A percentile compares a stretch with the other conserved stretches of the same genome.
Evolutionary conservation across 1,284 basidiomycete genomes (phyloP).

Genomic region (Trichosporon sp.): DNA sequence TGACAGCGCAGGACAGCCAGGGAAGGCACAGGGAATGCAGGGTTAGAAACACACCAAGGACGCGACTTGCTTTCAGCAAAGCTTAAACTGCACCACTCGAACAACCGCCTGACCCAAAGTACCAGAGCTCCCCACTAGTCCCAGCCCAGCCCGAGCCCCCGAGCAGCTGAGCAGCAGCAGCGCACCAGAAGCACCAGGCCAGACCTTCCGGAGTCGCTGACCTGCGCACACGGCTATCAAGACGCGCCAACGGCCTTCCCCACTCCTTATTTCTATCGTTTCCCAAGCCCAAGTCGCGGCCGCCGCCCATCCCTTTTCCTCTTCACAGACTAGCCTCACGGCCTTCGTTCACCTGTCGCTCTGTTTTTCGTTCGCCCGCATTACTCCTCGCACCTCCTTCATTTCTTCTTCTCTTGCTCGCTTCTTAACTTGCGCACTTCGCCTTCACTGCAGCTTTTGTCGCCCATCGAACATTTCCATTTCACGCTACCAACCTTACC

Average conservation of each 20-base stretch:
- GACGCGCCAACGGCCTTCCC: not conserved
- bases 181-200: too few relatives aligned
- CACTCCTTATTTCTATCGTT: not conserved
- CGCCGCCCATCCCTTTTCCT: not conserved
- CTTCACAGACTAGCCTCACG: not conserved
- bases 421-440: not conserved
- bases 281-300: not conserved
- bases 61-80: constrained; percentile 3
- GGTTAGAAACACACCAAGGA: not conserved
- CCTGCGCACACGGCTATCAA: not conserved
- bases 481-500: not conserved
- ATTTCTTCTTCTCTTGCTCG: not conserved
- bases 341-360: not conserved
- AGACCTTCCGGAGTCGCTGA: too few relatives aligned
- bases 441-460: not conserved
- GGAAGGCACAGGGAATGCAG: not conserved
- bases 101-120: not conserved
- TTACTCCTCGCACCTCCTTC: not conserved
- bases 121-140: not conserved
- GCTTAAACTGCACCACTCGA: not conserved
- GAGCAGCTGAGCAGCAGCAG: too few relatives aligned
- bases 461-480: not conserved
- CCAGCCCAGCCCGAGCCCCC: not conserved
- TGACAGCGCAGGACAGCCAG: not conserved
- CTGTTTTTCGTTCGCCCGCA: not conserved